Evolutionary conservation across 495 filamentous ascomycete species (phyloP), one percentile per base, ranked within the genome.

Genomic region (Ascobolus immersus): DNA sequence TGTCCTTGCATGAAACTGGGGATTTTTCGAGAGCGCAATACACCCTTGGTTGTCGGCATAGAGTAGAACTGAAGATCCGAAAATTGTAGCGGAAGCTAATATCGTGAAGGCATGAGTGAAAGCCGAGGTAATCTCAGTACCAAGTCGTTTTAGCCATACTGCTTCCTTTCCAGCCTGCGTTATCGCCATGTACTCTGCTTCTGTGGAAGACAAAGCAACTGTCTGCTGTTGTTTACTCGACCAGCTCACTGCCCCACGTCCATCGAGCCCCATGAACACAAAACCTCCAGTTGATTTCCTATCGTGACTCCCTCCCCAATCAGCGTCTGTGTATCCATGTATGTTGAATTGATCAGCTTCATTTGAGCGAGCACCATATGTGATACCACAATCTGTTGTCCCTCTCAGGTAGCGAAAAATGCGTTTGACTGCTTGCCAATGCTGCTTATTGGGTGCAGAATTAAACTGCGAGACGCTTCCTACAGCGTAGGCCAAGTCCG

Each of bases 401-500:
- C 22, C 4, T 5, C 38, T 32, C 0, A 49, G 24, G 25, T 49
- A 49, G 13, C 40, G 40, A 5, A 47, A 32, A 2, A 42, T 35
- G 1, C 21, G 28, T 26, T 45, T 43, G 0, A 27, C 39, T 10
- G 39, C 39, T 1, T 14, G 2, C 1, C 37, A n/a, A 19, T 44
- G 41, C 4, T 23, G 8, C 10, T 2, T 8, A 6, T 27, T 27
- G 1, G 44, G 36, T 5, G 27, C 15, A 0, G 25, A 4, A 15
- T 26, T 31, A n/a, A 31, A 40, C 5, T 36, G 31, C 24, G 35
- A 37, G 0, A 47, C 24, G 1, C 12, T 17, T 1, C 23, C 17
- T 10, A 48, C 35, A 0, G 43, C 28, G 12, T 39, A 51, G 5
- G 36, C 42, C 0, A 54, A 18, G 22, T 51, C 42, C 2, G 37